These are phyloP conservation scores for Asclepias syriaca DNA, from an alignment of 257 asterid genomes.

Conservation along the genomic window DNA sequence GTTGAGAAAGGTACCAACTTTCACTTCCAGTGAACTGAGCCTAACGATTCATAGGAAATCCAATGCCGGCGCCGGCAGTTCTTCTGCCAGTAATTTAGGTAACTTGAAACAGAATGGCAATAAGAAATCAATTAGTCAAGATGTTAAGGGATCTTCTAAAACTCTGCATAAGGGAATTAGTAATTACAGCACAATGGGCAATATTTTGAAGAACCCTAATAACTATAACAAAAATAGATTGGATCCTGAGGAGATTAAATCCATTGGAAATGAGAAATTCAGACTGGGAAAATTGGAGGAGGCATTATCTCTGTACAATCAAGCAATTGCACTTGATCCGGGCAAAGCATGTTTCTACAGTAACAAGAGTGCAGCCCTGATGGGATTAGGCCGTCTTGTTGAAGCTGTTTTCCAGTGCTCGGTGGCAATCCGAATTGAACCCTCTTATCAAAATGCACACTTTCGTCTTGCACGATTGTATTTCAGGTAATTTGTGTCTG, in stretches of 20 bases:
- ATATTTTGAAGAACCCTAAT: slow-evolving; percentile 22
- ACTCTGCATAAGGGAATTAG: neutral
- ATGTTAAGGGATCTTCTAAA: neutral
- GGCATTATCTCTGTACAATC: slow-evolving; percentile 47
- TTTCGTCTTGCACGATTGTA: slow-evolving; percentile 50
- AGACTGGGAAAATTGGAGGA: slow-evolving; percentile 41
- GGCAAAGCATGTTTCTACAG: slow-evolving; percentile 42
- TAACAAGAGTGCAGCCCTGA: slow-evolving; percentile 61
- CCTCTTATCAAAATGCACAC: slow-evolving; percentile 49
- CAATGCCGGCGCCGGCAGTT: slow-evolving; percentile 20
- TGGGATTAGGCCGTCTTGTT: slow-evolving; percentile 42
- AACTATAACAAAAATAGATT: slow-evolving; percentile 13
- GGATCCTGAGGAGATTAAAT: slow-evolving; percentile 46
- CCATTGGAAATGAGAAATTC: slow-evolving; percentile 49
- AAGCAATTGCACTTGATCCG: slow-evolving; percentile 53
- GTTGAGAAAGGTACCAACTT: slow-evolving; percentile 25
- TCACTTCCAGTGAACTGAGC: slow-evolving; percentile 35
- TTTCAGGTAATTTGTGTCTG: slow-evolving; percentile 32
- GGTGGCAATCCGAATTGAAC: slow-evolving; percentile 48
- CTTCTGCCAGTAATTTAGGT: slow-evolving; percentile 35
- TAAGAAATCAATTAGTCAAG: slow-evolving; percentile 5
- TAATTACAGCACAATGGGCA: slow-evolving; percentile 21
- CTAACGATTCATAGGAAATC: slow-evolving; percentile 26
- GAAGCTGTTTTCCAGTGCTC: slow-evolving; percentile 51
- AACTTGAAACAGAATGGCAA: slow-evolving; percentile 29